These are phyloP conservation scores for Dalbergia cochinchinensis DNA, from an alignment of 306 rosid species.

Conservation along the genomic window DNA sequence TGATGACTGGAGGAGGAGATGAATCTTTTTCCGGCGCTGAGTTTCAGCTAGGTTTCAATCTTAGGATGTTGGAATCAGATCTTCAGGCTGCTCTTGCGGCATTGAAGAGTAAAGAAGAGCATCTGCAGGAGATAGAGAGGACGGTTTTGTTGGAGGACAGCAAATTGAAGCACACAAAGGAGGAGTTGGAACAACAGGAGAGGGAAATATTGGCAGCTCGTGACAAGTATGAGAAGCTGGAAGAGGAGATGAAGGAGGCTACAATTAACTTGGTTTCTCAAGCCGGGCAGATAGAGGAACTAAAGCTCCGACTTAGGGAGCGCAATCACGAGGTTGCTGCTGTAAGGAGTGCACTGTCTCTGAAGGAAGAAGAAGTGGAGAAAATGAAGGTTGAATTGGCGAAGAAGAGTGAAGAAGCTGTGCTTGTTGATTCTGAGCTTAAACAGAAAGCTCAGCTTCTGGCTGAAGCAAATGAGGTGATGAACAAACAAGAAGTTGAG, in stretches of 20 bases:
- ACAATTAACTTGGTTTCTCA: conserved; percentile 70
- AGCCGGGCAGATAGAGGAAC: conserved; percentile 66
- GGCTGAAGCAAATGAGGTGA: conserved; percentile 73
- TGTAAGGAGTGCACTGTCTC: conserved; percentile 46
- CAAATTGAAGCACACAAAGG: conserved; percentile 67
- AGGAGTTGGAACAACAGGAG: conserved; percentile 79
- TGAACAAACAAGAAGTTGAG: conserved; percentile 75
- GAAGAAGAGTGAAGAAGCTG: conserved; percentile 70
- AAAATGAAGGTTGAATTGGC: conserved; percentile 64
- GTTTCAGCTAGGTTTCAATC: conserved; percentile 60
- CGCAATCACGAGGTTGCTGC: conserved; percentile 58
- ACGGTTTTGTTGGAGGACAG: conserved; percentile 64
- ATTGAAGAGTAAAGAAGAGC: conserved; percentile 81
- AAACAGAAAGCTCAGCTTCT: conserved; percentile 68
- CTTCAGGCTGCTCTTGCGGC: conserved; percentile 71
- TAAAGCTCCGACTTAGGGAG: conserved; percentile 69
- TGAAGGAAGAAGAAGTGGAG: conserved; percentile 76
- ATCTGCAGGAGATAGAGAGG: conserved; percentile 76
- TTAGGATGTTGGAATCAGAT: conserved; percentile 72
- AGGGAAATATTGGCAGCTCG: conserved; percentile 68
- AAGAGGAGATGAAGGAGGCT: conserved; percentile 73
- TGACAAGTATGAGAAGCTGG: conserved; percentile 59
- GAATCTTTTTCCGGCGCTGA: conserved; percentile 53
- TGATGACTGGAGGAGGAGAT: conserved; percentile 49
- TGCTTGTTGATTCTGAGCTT: conserved; percentile 58